These are phyloP conservation scores for Wickerhamiella spandovensis DNA, from an alignment of 805 yeast genomes.

Conservation along the genomic window DNA sequence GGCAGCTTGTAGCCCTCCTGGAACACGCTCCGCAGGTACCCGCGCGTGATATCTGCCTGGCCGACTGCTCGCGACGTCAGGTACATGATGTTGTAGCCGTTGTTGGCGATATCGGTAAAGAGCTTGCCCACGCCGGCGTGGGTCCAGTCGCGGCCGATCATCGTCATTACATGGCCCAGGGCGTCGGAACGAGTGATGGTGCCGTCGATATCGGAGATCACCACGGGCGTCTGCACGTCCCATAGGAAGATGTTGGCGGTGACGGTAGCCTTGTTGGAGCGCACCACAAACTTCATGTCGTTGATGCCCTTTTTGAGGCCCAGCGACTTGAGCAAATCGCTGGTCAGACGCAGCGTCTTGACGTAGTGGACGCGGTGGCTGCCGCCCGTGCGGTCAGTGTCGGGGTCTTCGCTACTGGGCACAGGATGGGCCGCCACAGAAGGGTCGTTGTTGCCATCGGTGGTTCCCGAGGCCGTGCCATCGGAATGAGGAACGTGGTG, in stretches of 20 bases:
- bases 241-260: slow-evolving; percentile 66
- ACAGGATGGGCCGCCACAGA: not conserved
- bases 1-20: slow-evolving; percentile 72
- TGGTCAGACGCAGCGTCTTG: slow-evolving; percentile 78
- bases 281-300: slow-evolving; percentile 63
- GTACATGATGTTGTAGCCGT: slow-evolving; percentile 89
- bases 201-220: slow-evolving; percentile 94
- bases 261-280: slow-evolving; percentile 68
- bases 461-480: not conserved
- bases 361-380: slow-evolving; percentile 34
- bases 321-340: slow-evolving; percentile 70
- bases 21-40: slow-evolving; percentile 60
- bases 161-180: slow-evolving; percentile 83
- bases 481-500: too few species aligned
- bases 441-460: not conserved
- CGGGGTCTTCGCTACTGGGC: not conserved
- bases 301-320: slow-evolving; percentile 69
- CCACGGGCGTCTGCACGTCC: slow-evolving; percentile 77
- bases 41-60: slow-evolving; percentile 82
- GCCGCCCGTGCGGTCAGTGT: slow-evolving; percentile 4
- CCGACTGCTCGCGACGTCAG: slow-evolving; percentile 93
- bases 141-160: slow-evolving; percentile 96
- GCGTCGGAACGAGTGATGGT: slow-evolving; percentile 98
- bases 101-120: slow-evolving; percentile 70
- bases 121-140: slow-evolving; percentile 89